Evolutionary conservation across 495 filamentous ascomycete species (phyloP).

Genomic region (Chaetomium cochliodes): DNA sequence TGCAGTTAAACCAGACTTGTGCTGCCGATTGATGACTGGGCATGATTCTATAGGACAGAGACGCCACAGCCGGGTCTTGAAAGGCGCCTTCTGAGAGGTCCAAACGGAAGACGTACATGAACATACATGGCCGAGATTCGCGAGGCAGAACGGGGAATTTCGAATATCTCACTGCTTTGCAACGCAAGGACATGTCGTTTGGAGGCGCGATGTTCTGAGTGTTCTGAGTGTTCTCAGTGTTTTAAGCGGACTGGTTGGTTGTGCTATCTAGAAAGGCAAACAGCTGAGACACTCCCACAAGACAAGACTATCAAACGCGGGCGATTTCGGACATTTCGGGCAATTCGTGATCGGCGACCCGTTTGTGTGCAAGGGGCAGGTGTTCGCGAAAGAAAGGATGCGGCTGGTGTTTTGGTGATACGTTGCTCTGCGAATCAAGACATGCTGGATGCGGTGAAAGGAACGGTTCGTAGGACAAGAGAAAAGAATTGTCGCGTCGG

Average conservation of each 20-base stretch:
- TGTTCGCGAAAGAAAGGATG: conserved; percentile 10
- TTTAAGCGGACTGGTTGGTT: too few species aligned
- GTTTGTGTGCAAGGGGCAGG: conserved; percentile 16
- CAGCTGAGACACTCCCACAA: neutral
- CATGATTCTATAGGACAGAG: conserved; percentile 40
- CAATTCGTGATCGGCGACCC: conserved; percentile 6
- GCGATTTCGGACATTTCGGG: conserved; percentile 15
- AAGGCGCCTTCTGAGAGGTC: conserved; percentile 34
- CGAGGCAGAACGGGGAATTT: neutral
- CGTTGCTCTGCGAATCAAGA: conserved; percentile 12
- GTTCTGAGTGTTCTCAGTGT: too few species aligned
- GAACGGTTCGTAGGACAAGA: conserved; percentile 5
- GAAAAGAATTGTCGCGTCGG: neutral
- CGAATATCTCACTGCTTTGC: neutral
- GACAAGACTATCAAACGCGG: conserved; percentile 2
- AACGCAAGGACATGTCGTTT: neutral
- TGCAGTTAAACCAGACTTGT: conserved; percentile 38
- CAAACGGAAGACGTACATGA: conserved; percentile 32
- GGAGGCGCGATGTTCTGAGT: too few species aligned
- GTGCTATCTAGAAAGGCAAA: too few species aligned
- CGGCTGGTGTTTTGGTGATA: conserved; percentile 15
- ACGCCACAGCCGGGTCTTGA: conserved; percentile 31
- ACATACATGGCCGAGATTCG: conserved; percentile 20
- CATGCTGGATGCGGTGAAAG: conserved; percentile 7
- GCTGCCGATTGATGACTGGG: conserved; percentile 42